A percentile compares a stretch with the other conserved stretches of the same genome.
These are phyloP conservation scores for Botryotinia globosa DNA, from an alignment of 2,329 filamentous ascomycete genomes.

Conservation along the genomic window DNA sequence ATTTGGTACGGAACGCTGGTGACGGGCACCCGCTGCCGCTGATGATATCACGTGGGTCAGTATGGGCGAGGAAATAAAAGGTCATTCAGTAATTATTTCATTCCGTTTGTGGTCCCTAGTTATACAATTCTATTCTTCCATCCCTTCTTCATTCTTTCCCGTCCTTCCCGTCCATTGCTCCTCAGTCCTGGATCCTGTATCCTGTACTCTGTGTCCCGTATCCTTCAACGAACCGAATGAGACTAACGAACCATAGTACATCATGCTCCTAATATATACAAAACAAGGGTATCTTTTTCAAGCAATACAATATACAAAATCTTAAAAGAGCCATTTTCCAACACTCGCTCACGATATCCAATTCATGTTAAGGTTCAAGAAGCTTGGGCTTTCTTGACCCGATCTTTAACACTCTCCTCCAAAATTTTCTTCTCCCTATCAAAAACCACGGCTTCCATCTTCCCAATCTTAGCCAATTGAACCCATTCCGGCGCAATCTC, in stretches of 20 bases:
- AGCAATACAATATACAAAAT: neutral
- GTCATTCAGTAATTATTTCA: neutral
- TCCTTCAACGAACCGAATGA: neutral
- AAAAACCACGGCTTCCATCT: slow-evolving; percentile 46
- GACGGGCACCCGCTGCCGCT: neutral
- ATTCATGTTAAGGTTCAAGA: neutral
- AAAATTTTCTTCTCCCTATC: slow-evolving; percentile 37
- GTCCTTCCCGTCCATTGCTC: neutral
- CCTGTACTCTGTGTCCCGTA: neutral
- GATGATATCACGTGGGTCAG: neutral
- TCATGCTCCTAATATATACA: neutral
- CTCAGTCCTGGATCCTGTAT: neutral
- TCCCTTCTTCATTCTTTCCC: neutral
- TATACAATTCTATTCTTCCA: neutral
- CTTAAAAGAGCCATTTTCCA: neutral
- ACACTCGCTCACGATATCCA: neutral
- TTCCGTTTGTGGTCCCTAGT: neutral
- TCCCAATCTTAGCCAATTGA: slow-evolving; percentile 46
- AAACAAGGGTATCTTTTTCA: slow-evolving; percentile 15
- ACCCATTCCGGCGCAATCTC: slow-evolving; percentile 51
- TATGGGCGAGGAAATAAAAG: neutral
- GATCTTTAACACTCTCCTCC: slow-evolving; percentile 33
- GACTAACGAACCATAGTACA: neutral
- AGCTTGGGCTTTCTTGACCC: slow-evolving; percentile 26
- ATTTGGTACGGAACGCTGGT: neutral